Percentiles rank a stretch among this genome's conserved stretches.
Conservation (phyloP, 1,284 basidiomycete species). For the Lentinus polychrous region DNA sequence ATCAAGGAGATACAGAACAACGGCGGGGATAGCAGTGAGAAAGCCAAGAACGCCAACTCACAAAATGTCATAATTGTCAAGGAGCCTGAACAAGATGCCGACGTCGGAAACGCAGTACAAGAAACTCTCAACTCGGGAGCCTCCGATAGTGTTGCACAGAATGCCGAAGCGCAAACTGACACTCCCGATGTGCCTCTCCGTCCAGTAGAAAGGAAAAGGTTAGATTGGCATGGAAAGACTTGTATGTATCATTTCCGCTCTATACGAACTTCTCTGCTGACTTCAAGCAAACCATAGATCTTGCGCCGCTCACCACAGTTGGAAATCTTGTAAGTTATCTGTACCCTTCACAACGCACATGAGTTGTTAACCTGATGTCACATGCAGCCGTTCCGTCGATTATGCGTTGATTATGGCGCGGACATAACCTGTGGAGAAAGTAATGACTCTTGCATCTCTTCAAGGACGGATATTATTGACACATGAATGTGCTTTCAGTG, state of each 20-base stretch:
- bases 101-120: neutral
- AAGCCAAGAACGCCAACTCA: conserved; percentile 23
- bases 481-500: conserved; percentile 39
- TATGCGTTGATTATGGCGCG: conserved; percentile 83
- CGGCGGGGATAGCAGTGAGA: conserved; percentile 27
- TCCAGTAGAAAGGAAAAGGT: conserved; percentile 78
- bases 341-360: neutral
- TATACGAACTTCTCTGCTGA: neutral
- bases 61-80: conserved; percentile 7
- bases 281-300: conserved; percentile 44
- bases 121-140: conserved; percentile 11
- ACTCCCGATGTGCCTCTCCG: conserved; percentile 64
- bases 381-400: conserved; percentile 80
- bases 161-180: conserved; percentile 34
- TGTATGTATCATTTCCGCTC: conserved; percentile 38
- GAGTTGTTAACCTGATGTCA: neutral
- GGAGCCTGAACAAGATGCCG: neutral
- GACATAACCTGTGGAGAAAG: conserved; percentile 97
- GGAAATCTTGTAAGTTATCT: conserved; percentile 73
- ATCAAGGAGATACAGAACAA: conserved; percentile 47
- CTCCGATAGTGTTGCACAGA: conserved; percentile 6
- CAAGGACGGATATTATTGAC: neutral
- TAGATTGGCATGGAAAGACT: conserved; percentile 84
- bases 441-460: conserved; percentile 20
- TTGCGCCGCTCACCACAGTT: conserved; percentile 93